A percentile compares a stretch with the other conserved stretches of the same genome.
Conservation (phyloP, 2,329 filamentous ascomycete genomes). For the Alternaria metachromatica region DNA sequence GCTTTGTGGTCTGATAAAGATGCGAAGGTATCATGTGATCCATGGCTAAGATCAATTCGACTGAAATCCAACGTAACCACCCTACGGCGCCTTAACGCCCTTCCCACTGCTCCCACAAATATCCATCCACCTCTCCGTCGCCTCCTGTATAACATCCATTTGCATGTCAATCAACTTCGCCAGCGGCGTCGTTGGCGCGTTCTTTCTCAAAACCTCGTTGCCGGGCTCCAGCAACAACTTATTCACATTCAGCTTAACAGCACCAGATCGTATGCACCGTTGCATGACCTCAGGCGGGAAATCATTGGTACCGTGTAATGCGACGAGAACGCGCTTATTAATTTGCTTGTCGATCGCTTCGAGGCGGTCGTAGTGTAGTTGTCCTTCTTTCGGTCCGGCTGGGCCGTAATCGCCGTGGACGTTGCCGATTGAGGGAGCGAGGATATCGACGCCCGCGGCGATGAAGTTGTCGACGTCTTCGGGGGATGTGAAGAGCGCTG, state of each 20-base stretch:
- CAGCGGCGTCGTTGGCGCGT: conserved; percentile 42
- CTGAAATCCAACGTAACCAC: too few species aligned
- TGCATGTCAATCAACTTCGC: conserved; percentile 55
- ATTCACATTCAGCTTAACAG: conserved; percentile 67
- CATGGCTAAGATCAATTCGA: background rate
- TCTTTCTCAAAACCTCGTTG: conserved; percentile 50
- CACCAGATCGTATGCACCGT: conserved; percentile 59
- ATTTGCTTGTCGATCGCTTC: conserved; percentile 39
- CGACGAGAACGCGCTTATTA: conserved; percentile 55
- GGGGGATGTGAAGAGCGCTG: conserved; percentile 65
- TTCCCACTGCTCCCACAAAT: conserved; percentile 56
- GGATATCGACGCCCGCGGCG: conserved; percentile 71
- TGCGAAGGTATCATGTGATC: background rate
- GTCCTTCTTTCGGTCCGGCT: conserved; percentile 53
- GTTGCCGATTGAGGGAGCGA: conserved; percentile 77
- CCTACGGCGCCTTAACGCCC: conserved; percentile 29
- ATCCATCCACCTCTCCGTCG: conserved; percentile 59
- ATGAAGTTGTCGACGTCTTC: conserved; percentile 74
- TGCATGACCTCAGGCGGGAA: conserved; percentile 60
- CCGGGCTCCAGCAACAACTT: conserved; percentile 59
- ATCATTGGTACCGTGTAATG: conserved; percentile 65
- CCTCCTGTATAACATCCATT: conserved; percentile 51
- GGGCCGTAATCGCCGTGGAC: conserved; percentile 76
- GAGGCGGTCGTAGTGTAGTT: conserved; percentile 43
- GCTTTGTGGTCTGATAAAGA: accelerated